Percentiles rank a stretch among this genome's conserved stretches.
Evolutionary conservation across 2,329 filamentous ascomycete genomes (phyloP).

Genomic region (Graphilbum ipis-grandicollis): DNA sequence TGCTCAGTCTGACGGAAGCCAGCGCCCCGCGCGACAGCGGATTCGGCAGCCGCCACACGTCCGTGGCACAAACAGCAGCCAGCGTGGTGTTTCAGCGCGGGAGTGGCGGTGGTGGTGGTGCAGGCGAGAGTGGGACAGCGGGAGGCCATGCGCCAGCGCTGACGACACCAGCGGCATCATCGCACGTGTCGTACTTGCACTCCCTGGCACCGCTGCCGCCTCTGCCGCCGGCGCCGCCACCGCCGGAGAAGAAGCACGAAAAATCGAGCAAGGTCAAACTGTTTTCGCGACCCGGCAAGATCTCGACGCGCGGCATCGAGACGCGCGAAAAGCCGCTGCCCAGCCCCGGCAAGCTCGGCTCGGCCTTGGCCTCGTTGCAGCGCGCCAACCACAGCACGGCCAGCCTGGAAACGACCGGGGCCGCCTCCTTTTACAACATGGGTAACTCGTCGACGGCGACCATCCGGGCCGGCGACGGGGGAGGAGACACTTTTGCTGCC

Average conservation of each 20-base stretch:
- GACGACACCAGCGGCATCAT: conserved; percentile 13
- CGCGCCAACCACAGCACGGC: conserved; percentile 53
- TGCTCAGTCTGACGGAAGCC: conserved; percentile 47
- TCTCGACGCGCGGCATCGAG: conserved; percentile 53
- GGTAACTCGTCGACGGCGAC: conserved; percentile 66
- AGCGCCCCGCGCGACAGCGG: conserved; percentile 40
- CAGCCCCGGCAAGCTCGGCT: conserved; percentile 54
- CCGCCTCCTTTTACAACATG: conserved; percentile 52
- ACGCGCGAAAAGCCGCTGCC: conserved; percentile 48
- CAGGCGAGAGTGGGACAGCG: too few relatives aligned
- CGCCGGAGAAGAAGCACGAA: conserved; percentile 46
- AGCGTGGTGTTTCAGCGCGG: conserved; percentile 50
- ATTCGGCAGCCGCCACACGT: conserved; percentile 35
- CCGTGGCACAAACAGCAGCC: conserved; percentile 53
- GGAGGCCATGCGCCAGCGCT: too few relatives aligned
- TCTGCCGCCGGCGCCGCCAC: conserved; percentile 18
- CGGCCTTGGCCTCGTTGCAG: conserved; percentile 48
- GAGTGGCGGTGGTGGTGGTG: too few relatives aligned
- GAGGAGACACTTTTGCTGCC: too few relatives aligned
- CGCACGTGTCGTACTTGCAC: conserved; percentile 17
- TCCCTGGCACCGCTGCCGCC: conserved; percentile 9
- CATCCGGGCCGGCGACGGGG: conserved; percentile 44
- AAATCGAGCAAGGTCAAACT: conserved; percentile 68
- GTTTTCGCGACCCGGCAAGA: conserved; percentile 62
- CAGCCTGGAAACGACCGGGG: conserved; percentile 45